phyloP scores from a whole-genome alignment of 2,329 filamentous ascomycete species.

The Escovopsis sp. region DNA sequence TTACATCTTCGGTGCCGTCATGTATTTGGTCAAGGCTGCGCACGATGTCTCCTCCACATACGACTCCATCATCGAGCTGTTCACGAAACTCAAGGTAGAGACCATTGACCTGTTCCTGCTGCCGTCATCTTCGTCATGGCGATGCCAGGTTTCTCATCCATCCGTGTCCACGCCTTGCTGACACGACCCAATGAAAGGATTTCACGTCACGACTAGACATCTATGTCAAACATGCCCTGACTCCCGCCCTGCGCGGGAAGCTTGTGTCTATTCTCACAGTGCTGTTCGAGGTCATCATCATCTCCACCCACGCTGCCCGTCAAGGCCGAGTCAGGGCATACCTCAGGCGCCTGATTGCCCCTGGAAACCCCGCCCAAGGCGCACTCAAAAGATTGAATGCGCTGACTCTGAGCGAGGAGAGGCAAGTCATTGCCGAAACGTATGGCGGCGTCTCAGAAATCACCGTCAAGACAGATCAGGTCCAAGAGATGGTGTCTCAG shows the following conservation, averaged over 20 bases:
- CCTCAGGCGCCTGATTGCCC: slow-evolving; percentile 24
- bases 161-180: neutral
- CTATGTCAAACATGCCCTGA: slow-evolving; percentile 25
- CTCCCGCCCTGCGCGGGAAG: slow-evolving; percentile 22
- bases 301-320: slow-evolving; percentile 26
- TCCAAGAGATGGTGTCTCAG: slow-evolving; percentile 20
- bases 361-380: slow-evolving; percentile 24
- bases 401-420: slow-evolving; percentile 26
- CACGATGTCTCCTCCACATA: slow-evolving; percentile 29
- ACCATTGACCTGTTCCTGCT: neutral
- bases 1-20: slow-evolving; percentile 27
- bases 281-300: slow-evolving; percentile 29
- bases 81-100: slow-evolving; percentile 24
- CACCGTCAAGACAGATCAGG: slow-evolving; percentile 21
- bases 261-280: slow-evolving; percentile 27
- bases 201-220: slow-evolving; percentile 27
- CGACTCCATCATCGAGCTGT: slow-evolving; percentile 29
- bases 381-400: slow-evolving; percentile 25
- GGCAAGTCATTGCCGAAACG: slow-evolving; percentile 29
- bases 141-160: neutral
- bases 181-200: slow-evolving; percentile 14
- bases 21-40: slow-evolving; percentile 28
- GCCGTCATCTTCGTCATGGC: neutral
- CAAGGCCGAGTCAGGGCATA: slow-evolving; percentile 27
- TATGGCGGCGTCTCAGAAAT: slow-evolving; percentile 22